Base-by-base conservation (phyloP, 2,329 filamentous ascomycete species). In the Paraphoma sp. region DNA sequence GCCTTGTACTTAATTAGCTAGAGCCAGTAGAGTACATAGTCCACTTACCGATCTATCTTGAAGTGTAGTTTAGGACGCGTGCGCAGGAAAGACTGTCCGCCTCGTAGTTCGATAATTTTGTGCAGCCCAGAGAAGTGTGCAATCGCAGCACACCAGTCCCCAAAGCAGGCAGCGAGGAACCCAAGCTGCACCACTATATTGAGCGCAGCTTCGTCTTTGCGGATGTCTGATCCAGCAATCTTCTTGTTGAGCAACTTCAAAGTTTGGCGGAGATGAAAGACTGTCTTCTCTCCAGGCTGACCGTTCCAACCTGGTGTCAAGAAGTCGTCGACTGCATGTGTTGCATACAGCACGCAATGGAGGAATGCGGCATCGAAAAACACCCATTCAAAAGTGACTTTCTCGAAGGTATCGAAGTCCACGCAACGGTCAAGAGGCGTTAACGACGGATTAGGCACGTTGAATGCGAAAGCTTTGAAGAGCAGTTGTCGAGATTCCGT, bases 31-130 rank as follows among this genome's bases (percentile, higher is more conserved):
- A 23, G n/a, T 17, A 17, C 10, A 10, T 2, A 38, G 11, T 11
- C 12, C 3, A 48, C 60, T 48, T 38, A 62, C 57, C 62, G 50
- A 53, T 66, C 63, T 17, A 66, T 46, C 45, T 64, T 64, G 40
- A 60, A 64, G 28, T 62, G 61, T 30, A 66, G 18, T 11, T 54
- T 58, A 12, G 61, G 55, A 28, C 55, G 42, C 16, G 30, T 12
- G 6, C 16, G 17, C 11, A 66, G 41, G 33, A 54, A 62, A 3
- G 33, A 18, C 11, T 53, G 12, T 1, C 48, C 52, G 3, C 63
- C 63, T 16, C 63, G 47, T 4, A 66, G 40, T 10, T 60, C 30
- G 7, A 66, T 48, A 10, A 66, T 64, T 14, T 43, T 53, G 7
- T 43, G 42, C 31, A 66, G 17, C 0, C 61, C 63, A 4, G 33